phyloP scores from a whole-genome alignment of 1,139 yeast genomes.

The Arxiozyma slooffiae region DNA sequence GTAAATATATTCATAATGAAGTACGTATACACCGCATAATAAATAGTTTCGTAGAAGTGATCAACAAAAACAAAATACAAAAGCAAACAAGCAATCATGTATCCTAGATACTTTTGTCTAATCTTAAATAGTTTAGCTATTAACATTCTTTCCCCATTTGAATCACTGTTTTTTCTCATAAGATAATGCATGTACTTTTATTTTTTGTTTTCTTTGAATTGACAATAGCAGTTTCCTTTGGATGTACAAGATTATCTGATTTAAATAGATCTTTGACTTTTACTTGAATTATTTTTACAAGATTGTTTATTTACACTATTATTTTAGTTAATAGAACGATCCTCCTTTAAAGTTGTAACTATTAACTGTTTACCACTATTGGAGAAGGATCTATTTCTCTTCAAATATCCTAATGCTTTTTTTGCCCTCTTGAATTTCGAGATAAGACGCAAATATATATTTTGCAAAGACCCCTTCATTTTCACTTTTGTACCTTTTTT shows the following conservation, averaged over 20 bases:
- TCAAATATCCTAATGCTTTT: slow-evolving; percentile 4
- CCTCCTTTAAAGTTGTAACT: background rate
- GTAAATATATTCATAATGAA: too few species aligned
- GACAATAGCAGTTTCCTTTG: background rate
- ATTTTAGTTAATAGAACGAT: background rate
- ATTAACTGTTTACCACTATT: background rate
- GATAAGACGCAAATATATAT: slow-evolving; percentile 18
- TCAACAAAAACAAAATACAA: too few species aligned
- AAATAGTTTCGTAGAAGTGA: too few species aligned
- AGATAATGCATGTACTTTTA: slow-evolving; percentile 2
- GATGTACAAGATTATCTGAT: background rate
- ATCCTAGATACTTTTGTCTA: too few species aligned
- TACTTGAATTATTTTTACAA: background rate
- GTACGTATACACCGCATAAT: too few species aligned
- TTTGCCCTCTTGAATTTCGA: slow-evolving; percentile 13
- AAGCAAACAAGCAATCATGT: too few species aligned
- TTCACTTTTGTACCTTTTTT: background rate
- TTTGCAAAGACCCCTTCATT: slow-evolving; percentile 6
- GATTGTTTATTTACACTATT: background rate
- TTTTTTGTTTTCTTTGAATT: slow-evolving; percentile 2
- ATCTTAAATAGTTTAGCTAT: too few species aligned
- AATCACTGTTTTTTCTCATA: slow-evolving; percentile 6
- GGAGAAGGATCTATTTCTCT: background rate
- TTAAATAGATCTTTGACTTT: background rate
- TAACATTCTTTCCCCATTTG: too few species aligned